These are phyloP conservation scores for Hondaea fermentalgiana DNA, from an alignment of 108 stramenopile genomes.

Conservation along the genomic window DNA sequence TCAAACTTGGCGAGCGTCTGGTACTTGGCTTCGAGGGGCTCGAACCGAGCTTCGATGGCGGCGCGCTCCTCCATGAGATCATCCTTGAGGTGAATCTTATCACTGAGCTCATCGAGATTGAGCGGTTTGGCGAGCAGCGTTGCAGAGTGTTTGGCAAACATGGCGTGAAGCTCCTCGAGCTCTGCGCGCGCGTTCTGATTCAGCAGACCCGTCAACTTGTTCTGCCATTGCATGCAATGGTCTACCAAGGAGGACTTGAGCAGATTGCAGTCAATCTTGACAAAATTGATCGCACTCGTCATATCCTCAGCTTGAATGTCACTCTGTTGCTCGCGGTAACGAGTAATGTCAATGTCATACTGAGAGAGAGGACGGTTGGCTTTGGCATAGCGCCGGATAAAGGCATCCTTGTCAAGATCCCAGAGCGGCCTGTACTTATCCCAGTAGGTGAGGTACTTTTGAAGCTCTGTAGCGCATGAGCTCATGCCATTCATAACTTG, in stretches of 20 bases:
- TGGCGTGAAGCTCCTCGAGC: slow-evolving; percentile 39
- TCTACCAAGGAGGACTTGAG: slow-evolving; percentile 42
- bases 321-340: slow-evolving; percentile 41
- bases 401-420: slow-evolving; percentile 55
- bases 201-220: slow-evolving; percentile 46
- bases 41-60: slow-evolving; percentile 40
- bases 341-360: slow-evolving; percentile 44
- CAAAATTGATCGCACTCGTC: slow-evolving; percentile 51
- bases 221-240: slow-evolving; percentile 54
- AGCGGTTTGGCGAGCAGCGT: slow-evolving; percentile 30
- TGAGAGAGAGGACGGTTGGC: slow-evolving; percentile 38
- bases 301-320: slow-evolving; percentile 44
- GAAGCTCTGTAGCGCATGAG: slow-evolving; percentile 48
- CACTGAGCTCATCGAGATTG: slow-evolving; percentile 46
- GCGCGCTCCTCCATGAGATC: slow-evolving; percentile 22
- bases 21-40: slow-evolving; percentile 49
- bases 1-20: slow-evolving; percentile 45
- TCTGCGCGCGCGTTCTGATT: slow-evolving; percentile 49
- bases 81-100: slow-evolving; percentile 36
- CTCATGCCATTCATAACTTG: slow-evolving; percentile 59
- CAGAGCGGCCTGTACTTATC: slow-evolving; percentile 49
- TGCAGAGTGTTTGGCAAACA: slow-evolving; percentile 32
- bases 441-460: slow-evolving; percentile 40
- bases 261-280: slow-evolving; percentile 52
- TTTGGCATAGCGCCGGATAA: slow-evolving; percentile 54